Percentiles rank a stretch among this genome's conserved stretches.
Evolutionary conservation across 2,329 filamentous ascomycete genomes (phyloP).

Genomic region (Akanthomyces lecanii): DNA sequence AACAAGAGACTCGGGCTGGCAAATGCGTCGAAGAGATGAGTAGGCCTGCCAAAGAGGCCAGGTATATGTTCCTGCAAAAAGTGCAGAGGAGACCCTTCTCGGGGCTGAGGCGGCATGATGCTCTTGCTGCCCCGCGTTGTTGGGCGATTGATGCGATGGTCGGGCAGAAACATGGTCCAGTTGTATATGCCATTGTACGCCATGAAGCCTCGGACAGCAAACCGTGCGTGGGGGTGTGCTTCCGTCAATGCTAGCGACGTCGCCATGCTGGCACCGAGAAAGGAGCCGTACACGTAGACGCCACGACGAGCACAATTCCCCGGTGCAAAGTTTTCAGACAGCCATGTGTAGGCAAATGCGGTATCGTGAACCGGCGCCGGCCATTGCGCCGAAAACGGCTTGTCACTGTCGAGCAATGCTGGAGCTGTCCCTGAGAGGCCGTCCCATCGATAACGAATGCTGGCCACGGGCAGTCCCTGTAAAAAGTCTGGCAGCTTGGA

Average conservation of each 20-base stretch:
- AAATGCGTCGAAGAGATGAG: constrained; percentile 55
- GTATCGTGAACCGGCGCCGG: constrained; percentile 56
- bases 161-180: constrained; percentile 57
- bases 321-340: constrained; percentile 42
- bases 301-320: constrained; percentile 31
- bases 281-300: constrained; percentile 50
- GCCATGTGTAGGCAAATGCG: constrained; percentile 50
- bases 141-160: constrained; percentile 42
- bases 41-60: constrained; percentile 45
- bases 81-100: constrained; percentile 34
- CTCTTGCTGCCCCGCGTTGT: constrained; percentile 19
- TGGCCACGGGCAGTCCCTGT: constrained; percentile 42
- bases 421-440: constrained; percentile 21
- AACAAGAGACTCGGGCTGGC: constrained; percentile 57
- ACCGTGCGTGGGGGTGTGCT: constrained; percentile 36
- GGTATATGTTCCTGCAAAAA: constrained; percentile 34
- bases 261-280: constrained; percentile 55
- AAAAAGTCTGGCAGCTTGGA: constrained; percentile 39
- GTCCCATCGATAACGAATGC: constrained; percentile 59
- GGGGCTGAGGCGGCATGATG: constrained; percentile 21
- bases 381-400: constrained; percentile 39
- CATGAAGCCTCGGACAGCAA: constrained; percentile 50
- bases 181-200: constrained; percentile 60
- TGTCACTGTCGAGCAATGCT: constrained; percentile 7
- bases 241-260: constrained; percentile 56